Evolutionary conservation across 331 rosid genomes (phyloP), one percentile per base, ranked within the genome.

Genomic region (Saraca asoca): DNA sequence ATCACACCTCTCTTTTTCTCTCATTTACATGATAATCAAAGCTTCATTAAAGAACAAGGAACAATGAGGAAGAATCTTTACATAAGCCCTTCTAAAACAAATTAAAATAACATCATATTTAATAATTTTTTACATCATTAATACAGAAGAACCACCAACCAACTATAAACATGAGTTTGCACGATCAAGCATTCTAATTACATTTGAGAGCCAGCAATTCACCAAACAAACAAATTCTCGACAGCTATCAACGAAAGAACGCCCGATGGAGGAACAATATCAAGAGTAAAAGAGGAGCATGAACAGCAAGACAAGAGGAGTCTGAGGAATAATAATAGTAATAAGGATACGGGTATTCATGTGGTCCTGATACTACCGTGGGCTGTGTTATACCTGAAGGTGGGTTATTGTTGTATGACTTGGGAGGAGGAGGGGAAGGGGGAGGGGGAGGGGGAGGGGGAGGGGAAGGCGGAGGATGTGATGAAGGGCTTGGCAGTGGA

Each of bases 291-390:
- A 58, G 53, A 19, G 49, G 9, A 33, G 61, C 75, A 37, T 66
- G 69, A 43, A 44, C 6, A 55, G 81, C 51, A 64, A 63, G 58
- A 46, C 80, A 73, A 53, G 91, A 54, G 24, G 87, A 84, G 19
- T 43, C 44, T 5, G 96, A 80, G 50, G 91, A 54, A 71, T 89
- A 83, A 31, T 71, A 78, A 48, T 87, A 84, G 79, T 88, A 85
- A 79, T 83, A 81, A 18, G 88, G 91, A 67, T 80, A 68, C 2
- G 95, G 57, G 43, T 60, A 73, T 63, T 81, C 83, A 45, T 75
- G 81, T 1, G 81, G 78, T 29, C 79, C 87, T 33, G 71, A 14
- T 52, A 85, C 49, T 12, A 77, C 75, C 5, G 29, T 67, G 53
- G 82, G 79, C 19, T 72, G 86, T 44, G 58, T 70, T 2, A 78